phyloP scores from a whole-genome alignment of 345 rosid genomes.

The Microthlaspi erraticum region DNA sequence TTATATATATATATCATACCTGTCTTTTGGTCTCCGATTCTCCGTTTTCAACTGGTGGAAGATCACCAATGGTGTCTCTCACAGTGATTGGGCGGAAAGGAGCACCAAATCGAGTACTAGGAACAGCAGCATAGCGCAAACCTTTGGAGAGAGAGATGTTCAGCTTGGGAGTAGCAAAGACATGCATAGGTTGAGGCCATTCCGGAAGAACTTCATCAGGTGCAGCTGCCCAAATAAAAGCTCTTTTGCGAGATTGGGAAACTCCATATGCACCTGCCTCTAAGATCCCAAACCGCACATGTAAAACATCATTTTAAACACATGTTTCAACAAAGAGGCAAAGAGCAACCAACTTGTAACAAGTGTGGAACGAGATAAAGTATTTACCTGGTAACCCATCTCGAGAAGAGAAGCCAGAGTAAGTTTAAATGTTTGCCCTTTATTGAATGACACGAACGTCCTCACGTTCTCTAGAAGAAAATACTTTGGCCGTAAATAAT shows the following conservation, averaged over 20 bases:
- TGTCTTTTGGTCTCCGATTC: slow-evolving; percentile 57
- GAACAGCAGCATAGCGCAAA: slow-evolving; percentile 68
- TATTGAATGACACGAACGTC: slow-evolving; percentile 78
- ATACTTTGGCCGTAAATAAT: slow-evolving; percentile 84
- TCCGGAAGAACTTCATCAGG: slow-evolving; percentile 87
- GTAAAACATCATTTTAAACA: slow-evolving; percentile 15
- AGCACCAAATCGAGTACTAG: slow-evolving; percentile 77
- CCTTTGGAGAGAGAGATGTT: slow-evolving; percentile 59
- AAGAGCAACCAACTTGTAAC: too few species aligned
- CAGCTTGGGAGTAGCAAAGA: slow-evolving; percentile 67
- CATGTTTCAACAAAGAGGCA: neutral
- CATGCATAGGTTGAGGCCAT: slow-evolving; percentile 99
- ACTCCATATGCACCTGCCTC: slow-evolving; percentile 96
- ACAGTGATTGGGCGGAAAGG: slow-evolving; percentile 93
- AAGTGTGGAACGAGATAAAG: too few species aligned
- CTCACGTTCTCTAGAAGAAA: slow-evolving; percentile 93
- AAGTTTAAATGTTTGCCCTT: slow-evolving; percentile 84
- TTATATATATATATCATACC: slow-evolving; percentile 51
- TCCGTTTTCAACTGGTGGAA: slow-evolving; percentile 74
- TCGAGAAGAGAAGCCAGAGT: slow-evolving; percentile 75
- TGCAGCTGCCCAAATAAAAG: slow-evolving; percentile 93
- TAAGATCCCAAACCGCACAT: slow-evolving; percentile 94
- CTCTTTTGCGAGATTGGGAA: slow-evolving; percentile 86
- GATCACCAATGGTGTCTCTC: slow-evolving; percentile 90
- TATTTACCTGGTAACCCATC: slow-evolving; percentile 67